These are phyloP conservation scores for Penicillium alfredii DNA, from an alignment of 495 filamentous ascomycete species.

Conservation along the genomic window DNA sequence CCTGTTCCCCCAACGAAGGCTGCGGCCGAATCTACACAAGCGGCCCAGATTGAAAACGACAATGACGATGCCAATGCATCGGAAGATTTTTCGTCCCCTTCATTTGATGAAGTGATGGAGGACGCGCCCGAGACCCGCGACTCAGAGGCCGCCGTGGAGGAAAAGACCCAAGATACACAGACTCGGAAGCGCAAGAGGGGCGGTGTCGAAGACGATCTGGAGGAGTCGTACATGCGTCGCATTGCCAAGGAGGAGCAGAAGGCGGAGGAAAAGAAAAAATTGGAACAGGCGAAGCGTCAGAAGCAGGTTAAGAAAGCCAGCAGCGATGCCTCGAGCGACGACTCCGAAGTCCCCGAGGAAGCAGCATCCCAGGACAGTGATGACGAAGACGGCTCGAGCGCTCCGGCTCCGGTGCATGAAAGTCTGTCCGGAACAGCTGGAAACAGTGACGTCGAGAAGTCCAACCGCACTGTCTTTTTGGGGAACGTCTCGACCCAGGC, in stretches of 20 bases:
- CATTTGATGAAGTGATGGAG: conserved; percentile 41
- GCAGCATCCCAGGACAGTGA: conserved; percentile 5
- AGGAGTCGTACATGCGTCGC: conserved; percentile 72
- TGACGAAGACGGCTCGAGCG: conserved; percentile 15
- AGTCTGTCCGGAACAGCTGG: conserved; percentile 36
- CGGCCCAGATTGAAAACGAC: no score
- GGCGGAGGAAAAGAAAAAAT: conserved; percentile 36
- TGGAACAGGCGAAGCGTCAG: conserved; percentile 22
- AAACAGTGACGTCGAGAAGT: conserved; percentile 67
- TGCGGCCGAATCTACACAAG: conserved; percentile 10
- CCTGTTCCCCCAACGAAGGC: conserved; percentile 46
- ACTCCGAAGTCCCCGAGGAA: conserved; percentile 22
- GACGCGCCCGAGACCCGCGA: conserved; percentile 37
- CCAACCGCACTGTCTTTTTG: conserved; percentile 85
- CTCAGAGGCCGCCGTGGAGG: conserved; percentile 25
- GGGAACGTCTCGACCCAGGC: conserved; percentile 81
- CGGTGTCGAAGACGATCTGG: conserved; percentile 66
- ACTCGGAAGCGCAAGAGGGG: conserved; percentile 74
- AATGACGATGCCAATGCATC: no score
- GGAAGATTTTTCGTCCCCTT: no score
- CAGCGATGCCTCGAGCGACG: conserved; percentile 12
- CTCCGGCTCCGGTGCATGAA: conserved; percentile 52
- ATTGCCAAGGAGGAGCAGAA: conserved; percentile 55
- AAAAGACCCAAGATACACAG: conserved; percentile 34
- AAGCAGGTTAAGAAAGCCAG: conserved; percentile 11